Base-by-base conservation (phyloP, 179 eudicot genomes). In the Carnegiea gigantea region DNA sequence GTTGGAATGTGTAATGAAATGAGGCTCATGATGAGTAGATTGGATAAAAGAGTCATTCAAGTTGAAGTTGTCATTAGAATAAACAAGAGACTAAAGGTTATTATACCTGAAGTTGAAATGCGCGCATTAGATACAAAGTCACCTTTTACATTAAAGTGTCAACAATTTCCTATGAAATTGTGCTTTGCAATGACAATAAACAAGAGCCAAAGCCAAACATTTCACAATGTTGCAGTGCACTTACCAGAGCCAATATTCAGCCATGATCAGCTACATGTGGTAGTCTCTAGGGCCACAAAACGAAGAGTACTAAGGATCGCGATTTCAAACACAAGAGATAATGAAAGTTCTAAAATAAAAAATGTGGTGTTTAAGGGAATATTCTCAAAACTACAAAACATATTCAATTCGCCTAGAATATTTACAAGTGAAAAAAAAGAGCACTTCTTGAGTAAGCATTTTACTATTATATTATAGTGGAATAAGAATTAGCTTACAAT, bases 111-210 rank as follows among this genome's bases (percentile, higher is more conserved):
- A 1, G 15, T 78, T 23, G 73, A 64, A 14, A 64, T 64, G 80
- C 12, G 57, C 7, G 43, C 44, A 6, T 4, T 57, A 1, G 57
- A 78, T 9, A 43, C 13, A 43, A 64, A 44, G 6, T 23, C 18
- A 15, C 80, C 73, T 4, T 64, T 78, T 6, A 65, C 73, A 4
- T 11, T 64, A 9, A 78, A 78, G 28, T 23, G 59, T 1, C 4
- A 26, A 4, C 80, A 64, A 44, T 64, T 64, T 11, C 73, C 80
- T 1, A 1, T 60, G 1, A 77, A 21, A 60, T 30, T 77, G 6
- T 77, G 79, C 53, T 77, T 18, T 11, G 71, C 72, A 0, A 77
- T 77, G 79, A 78, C 80, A 0, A 64, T 64, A 23, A 78, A 78
- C 7, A 78, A 78, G 10, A 78, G 80, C 23, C 53, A 77, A 77